Evolutionary conservation across 2,329 filamentous ascomycete genomes (phyloP), one percentile per base, ranked within the genome.

Genomic region (Paracoccidioides brasiliensis): DNA sequence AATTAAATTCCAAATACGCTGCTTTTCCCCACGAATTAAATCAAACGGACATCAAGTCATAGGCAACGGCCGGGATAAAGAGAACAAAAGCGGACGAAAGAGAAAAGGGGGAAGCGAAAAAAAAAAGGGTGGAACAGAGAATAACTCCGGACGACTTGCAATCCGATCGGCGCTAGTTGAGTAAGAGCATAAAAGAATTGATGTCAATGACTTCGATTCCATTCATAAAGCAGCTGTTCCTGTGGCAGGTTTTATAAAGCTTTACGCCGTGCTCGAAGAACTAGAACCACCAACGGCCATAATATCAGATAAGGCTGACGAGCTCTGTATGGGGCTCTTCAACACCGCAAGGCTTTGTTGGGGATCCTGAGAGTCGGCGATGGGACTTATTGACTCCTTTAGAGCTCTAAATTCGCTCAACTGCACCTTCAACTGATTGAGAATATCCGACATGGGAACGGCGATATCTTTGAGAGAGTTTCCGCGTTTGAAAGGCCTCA

Each of bases 391-490:
- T 54, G 71, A 67, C 59, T 70, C 66, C 57, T 73, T 73, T 32
- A 74, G 63, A 28, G 69, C 68, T 53, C 62, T 62, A 57, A 72
- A 72, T 58, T 74, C 70, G 28, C 68, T 69, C 22, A 73, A 64
- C 56, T 72, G 71, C n/a, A 65, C 69, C 43, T 69, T 66, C 6
- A 73, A 54, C 57, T 73, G 65, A 56, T 67, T 66, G 58, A 73
- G 60, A 22, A 96, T 79, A 14, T 84, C 80, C 9, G 77, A 70
- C 79, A 96, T 95, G 2, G 90, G 86, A 22, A 81, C 85, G 9
- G 88, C 83, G 58, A 95, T 80, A 61, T 88, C 80, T 54, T 86
- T 78, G 32, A 95, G 79, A 59, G 78, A 76, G 46, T 77, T 73
- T 51, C 88, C 78, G 1, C 70, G 69, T 43, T 76, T 80, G 63